Base-by-base conservation (phyloP, 129 eudicot species). In the Tagetes patula region DNA sequence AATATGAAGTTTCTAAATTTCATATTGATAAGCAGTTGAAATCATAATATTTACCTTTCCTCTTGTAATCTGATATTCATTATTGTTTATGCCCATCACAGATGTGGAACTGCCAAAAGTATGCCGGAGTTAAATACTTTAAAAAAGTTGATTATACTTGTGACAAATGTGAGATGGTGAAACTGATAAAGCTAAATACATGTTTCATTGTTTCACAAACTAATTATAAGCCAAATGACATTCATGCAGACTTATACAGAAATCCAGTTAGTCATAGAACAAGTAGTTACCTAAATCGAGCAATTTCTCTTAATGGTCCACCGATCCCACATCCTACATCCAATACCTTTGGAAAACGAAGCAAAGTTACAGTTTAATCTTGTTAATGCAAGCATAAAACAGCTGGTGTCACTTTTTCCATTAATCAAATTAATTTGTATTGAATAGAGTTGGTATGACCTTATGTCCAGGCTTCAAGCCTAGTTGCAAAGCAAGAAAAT, bases 261-360 rank as follows among this genome's bases (percentile, higher is more conserved):
- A 33, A 59, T 10, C 7, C 40, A 32, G 56, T 49, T 50, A 5
- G 56, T 13, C 30, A 42, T 5, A 13, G 8, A 64, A 30, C 41
- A 39, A 75, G 38, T 60, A 34, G 59, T 12, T 53, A 94, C 98
- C 98, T 94, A 71, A 94, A 95, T 74, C 91, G 83, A 79, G 99
- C 89, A 61, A 95, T 86, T 90, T 95, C 99, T 56, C 99, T 86
- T 67, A 95, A 76, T 11, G 99, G 97, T 69, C 99, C 99, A 67
- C 99, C 97, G 58, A 95, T 90, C 69, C 99, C 97, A 36, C 99
- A 95, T 47, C 97, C 99, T 6, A 95, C 99, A 85, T 95, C 99
- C 91, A 95, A 78, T 49, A 95, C 94, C 97, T 93, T 67, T 39
- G 37, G 11, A 6, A 42, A 54, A 73, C 45, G 67, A 54, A 49